Evolutionary conservation across 805 yeast genomes (phyloP).

Genomic region (Zygoascus ofunaensis): DNA sequence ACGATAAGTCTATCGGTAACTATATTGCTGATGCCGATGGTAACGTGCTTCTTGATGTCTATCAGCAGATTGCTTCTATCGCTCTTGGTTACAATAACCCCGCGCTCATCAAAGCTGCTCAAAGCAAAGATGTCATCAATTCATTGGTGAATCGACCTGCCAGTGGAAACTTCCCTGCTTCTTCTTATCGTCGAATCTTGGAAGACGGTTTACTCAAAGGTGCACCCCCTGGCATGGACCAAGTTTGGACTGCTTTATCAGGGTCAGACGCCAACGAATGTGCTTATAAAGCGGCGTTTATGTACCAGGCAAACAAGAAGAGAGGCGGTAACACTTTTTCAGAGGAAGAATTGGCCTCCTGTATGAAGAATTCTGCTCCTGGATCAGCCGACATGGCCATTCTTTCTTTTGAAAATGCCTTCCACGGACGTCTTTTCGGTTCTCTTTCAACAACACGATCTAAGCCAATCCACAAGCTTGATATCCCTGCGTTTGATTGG

Average conservation of each 20-base stretch:
- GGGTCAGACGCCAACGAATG: constrained; percentile 87
- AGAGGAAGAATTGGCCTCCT: constrained; percentile 56
- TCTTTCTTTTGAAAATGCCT: constrained; percentile 76
- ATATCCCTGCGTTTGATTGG: constrained; percentile 88
- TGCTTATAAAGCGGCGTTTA: constrained; percentile 82
- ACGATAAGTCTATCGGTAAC: constrained; percentile 66
- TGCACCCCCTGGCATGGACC: constrained; percentile 71
- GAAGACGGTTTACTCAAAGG: constrained; percentile 53
- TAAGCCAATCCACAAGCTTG: constrained; percentile 86
- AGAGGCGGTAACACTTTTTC: constrained; percentile 56
- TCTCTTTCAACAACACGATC: constrained; percentile 86
- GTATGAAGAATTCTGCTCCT: constrained; percentile 77
- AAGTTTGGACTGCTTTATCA: constrained; percentile 70
- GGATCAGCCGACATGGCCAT: constrained; percentile 85
- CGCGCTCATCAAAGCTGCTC: constrained; percentile 56
- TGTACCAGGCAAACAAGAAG: constrained; percentile 61
- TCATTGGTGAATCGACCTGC: constrained; percentile 81
- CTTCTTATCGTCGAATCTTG: constrained; percentile 41
- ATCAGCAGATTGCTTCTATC: constrained; percentile 79
- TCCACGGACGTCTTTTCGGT: constrained; percentile 94
- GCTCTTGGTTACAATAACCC: constrained; percentile 85
- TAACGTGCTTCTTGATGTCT: constrained; percentile 61
- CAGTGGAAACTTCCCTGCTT: constrained; percentile 69
- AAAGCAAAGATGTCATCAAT: constrained; percentile 57
- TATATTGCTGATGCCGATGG: constrained; percentile 77